A percentile compares a stretch with the other conserved stretches of the same genome.
These are phyloP conservation scores for Lupinus albus DNA, from an alignment of 306 rosid species.

Conservation along the genomic window DNA sequence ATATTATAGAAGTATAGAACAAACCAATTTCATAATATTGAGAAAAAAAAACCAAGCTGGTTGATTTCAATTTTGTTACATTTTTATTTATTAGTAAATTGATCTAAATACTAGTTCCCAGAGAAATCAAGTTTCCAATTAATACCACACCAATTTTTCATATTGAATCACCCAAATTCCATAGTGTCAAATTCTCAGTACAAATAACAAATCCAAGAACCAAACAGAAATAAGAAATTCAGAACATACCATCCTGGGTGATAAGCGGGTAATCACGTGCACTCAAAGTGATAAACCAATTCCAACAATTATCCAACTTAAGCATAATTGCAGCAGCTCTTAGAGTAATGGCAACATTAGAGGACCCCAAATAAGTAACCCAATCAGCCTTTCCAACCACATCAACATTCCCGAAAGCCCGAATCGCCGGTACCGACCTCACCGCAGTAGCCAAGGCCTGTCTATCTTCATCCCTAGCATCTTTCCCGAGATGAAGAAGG, in stretches of 20 bases:
- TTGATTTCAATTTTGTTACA: too few relatives aligned
- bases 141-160: slow-evolving; percentile 2
- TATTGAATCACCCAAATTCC: neutral
- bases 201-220: slow-evolving; percentile 21
- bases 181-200: neutral
- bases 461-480: slow-evolving; percentile 72
- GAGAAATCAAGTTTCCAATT: neutral
- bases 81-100: too few relatives aligned
- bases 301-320: slow-evolving; percentile 79
- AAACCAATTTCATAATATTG: too few relatives aligned
- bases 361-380: slow-evolving; percentile 74
- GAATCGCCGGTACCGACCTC: slow-evolving; percentile 67
- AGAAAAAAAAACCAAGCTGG: too few relatives aligned
- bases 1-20: too few relatives aligned
- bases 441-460: slow-evolving; percentile 44
- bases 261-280: slow-evolving; percentile 87
- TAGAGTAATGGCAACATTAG: slow-evolving; percentile 67
- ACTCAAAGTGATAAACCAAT: slow-evolving; percentile 85
- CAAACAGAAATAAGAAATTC: slow-evolving; percentile 38
- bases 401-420: slow-evolving; percentile 83
- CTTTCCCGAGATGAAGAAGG: slow-evolving; percentile 72
- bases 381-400: slow-evolving; percentile 86
- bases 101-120: slow-evolving; percentile 1
- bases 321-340: slow-evolving; percentile 90
- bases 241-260: slow-evolving; percentile 85